Evolutionary conservation across 805 yeast genomes (phyloP).

Genomic region (Lachancea meyersii): DNA sequence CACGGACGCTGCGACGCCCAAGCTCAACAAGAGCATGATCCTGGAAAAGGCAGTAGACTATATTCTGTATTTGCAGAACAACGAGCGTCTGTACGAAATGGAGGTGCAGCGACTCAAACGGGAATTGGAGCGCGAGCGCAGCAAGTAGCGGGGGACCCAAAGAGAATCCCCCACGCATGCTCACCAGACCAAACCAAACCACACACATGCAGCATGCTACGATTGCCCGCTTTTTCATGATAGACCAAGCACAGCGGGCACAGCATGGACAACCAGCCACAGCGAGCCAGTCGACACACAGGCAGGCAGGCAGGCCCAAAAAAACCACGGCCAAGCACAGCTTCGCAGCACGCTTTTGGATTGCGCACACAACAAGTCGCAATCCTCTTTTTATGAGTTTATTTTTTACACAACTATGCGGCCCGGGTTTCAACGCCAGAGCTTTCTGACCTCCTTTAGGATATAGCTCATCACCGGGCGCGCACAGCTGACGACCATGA

Average conservation of each 20-base stretch:
- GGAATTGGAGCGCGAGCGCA: conserved; percentile 26
- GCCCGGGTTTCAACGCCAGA: background rate
- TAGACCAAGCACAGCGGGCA: conserved; percentile 1
- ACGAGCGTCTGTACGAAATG: conserved; percentile 35
- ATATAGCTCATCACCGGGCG: too few relatives aligned
- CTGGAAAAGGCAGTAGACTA: conserved; percentile 64
- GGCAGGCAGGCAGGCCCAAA: too few relatives aligned
- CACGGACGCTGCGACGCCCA: conserved; percentile 27
- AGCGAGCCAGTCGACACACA: too few relatives aligned
- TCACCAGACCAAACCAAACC: too few relatives aligned
- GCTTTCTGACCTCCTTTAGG: too few relatives aligned
- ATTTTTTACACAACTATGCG: conserved; percentile 1
- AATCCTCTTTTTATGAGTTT: background rate
- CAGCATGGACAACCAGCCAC: background rate
- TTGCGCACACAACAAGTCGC: background rate
- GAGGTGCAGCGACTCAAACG: conserved; percentile 31
- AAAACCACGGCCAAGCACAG: too few relatives aligned
- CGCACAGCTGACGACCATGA: conserved; percentile 4
- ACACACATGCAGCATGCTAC: too few relatives aligned
- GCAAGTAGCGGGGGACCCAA: too few relatives aligned
- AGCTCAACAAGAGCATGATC: conserved; percentile 59
- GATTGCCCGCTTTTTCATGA: background rate
- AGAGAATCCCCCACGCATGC: too few relatives aligned
- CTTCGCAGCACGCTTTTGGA: background rate
- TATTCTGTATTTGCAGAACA: conserved; percentile 46